phyloP scores from a whole-genome alignment of 2,329 filamentous ascomycete species.

The Cordyceps tenuipes region DNA sequence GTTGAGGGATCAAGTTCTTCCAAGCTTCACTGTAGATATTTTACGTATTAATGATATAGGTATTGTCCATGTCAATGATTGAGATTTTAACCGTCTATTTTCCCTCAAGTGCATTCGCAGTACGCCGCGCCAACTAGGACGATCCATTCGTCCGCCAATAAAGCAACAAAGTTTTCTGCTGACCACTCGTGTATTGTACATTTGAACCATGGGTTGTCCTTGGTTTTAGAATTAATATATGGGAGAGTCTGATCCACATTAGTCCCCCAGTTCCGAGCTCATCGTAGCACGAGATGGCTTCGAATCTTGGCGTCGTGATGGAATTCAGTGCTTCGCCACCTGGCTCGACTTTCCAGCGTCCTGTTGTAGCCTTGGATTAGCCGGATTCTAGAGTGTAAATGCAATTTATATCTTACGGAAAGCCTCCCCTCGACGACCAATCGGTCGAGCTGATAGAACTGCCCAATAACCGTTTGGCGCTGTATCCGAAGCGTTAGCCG shows the following conservation, averaged over 20 bases:
- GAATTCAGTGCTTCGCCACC: constrained; percentile 69
- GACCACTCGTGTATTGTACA: constrained; percentile 11
- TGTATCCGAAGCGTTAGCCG: constrained; percentile 29
- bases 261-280: background rate
- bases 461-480: constrained; percentile 91
- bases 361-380: constrained; percentile 48
- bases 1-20: background rate
- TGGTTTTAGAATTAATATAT: background rate
- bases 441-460: constrained; percentile 87
- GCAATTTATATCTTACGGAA: constrained; percentile 46
- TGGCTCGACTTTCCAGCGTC: constrained; percentile 58
- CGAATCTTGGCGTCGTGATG: constrained; percentile 49
- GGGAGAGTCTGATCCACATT: background rate
- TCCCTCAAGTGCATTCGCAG: constrained; percentile 5
- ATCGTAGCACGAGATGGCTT: background rate
- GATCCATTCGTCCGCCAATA: constrained; percentile 1
- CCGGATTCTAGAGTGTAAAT: background rate
- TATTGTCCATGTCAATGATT: background rate
- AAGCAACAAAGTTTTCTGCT: constrained; percentile 8
- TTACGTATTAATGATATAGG: background rate
- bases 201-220: background rate
- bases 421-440: constrained; percentile 87
- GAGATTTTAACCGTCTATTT: constrained; percentile 12
- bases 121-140: constrained; percentile 11
- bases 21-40: background rate